Evolutionary conservation across 371 early-diverging fungal species (phyloP).

Genomic region (Actinomucor elegans): DNA sequence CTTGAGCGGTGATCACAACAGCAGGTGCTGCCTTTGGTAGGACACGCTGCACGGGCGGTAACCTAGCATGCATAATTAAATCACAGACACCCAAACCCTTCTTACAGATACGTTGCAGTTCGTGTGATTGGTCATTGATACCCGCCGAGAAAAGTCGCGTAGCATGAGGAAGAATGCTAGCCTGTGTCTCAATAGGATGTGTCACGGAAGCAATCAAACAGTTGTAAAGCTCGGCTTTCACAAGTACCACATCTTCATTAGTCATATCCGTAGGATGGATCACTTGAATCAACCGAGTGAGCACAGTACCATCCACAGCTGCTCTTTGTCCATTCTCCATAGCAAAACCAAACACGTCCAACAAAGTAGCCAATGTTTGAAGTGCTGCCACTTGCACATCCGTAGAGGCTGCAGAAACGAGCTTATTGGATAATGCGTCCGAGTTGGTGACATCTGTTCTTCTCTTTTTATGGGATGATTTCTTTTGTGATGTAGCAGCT

Average conservation of each 20-base stretch:
- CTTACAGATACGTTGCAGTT: conserved; percentile 45
- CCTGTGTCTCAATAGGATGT: conserved; percentile 40
- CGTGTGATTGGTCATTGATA: conserved; percentile 34
- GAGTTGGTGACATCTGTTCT: conserved; percentile 41
- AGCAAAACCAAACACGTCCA: conserved; percentile 31
- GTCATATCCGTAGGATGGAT: conserved; percentile 17
- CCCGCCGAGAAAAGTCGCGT: conserved; percentile 43
- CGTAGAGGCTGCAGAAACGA: conserved; percentile 13
- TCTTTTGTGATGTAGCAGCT: not conserved
- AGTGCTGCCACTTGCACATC: conserved; percentile 37
- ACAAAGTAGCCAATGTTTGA: conserved; percentile 16
- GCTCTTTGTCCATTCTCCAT: conserved; percentile 28
- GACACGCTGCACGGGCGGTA: conserved; percentile 62
- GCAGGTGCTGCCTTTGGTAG: conserved; percentile 22
- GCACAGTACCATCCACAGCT: conserved; percentile 28
- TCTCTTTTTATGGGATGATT: conserved; percentile 40
- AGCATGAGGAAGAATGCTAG: conserved; percentile 43
- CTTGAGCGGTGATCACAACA: conserved; percentile 22
- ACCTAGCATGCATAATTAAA: conserved; percentile 53
- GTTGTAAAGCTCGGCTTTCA: conserved; percentile 38
- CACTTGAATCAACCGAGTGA: conserved; percentile 31
- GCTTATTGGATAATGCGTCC: conserved; percentile 24
- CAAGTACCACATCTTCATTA: conserved; percentile 13
- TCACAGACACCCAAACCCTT: conserved; percentile 58
- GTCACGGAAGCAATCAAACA: conserved; percentile 41